Conservation (phyloP, 208 protist species). For the Strigomonas culicis region DNA sequence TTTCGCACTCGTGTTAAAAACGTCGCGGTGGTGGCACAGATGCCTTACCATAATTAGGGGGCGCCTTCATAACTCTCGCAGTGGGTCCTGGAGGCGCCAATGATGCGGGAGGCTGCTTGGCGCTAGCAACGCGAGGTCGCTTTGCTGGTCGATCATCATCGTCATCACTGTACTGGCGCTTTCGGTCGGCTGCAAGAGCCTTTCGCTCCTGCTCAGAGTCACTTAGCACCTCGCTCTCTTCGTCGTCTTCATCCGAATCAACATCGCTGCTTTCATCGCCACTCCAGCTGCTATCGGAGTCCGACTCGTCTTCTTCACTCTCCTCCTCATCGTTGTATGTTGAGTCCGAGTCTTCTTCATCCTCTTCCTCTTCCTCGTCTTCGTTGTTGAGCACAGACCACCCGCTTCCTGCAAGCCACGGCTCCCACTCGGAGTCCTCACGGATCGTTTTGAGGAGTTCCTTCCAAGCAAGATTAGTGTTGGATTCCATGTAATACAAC, state of each 20-base stretch:
- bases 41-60: slow-evolving; percentile 6
- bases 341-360: slow-evolving; percentile 49
- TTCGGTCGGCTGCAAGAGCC: slow-evolving; percentile 69
- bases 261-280: slow-evolving; percentile 57
- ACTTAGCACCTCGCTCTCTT: slow-evolving; percentile 54
- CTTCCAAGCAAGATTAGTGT: slow-evolving; percentile 79
- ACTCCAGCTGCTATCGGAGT: slow-evolving; percentile 50
- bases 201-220: slow-evolving; percentile 76
- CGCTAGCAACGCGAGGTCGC: neutral
- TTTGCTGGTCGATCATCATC: slow-evolving; percentile 1
- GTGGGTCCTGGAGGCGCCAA: too few species aligned
- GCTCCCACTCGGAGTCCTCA: slow-evolving; percentile 83
- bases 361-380: slow-evolving; percentile 88
- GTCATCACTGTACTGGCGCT: neutral
- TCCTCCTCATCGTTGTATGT: slow-evolving; percentile 64
- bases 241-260: slow-evolving; percentile 63
- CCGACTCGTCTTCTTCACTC: slow-evolving; percentile 68
- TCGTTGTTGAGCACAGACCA: slow-evolving; percentile 71
- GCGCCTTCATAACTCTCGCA: too few species aligned
- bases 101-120: neutral
- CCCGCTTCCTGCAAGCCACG: slow-evolving; percentile 61
- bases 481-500: slow-evolving; percentile 85
- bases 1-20: neutral
- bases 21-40: neutral
- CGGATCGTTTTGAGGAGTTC: slow-evolving; percentile 81